These are phyloP conservation scores for Picochlorum sp. DNA, from an alignment of 139 green algal species.

Conservation along the genomic window DNA sequence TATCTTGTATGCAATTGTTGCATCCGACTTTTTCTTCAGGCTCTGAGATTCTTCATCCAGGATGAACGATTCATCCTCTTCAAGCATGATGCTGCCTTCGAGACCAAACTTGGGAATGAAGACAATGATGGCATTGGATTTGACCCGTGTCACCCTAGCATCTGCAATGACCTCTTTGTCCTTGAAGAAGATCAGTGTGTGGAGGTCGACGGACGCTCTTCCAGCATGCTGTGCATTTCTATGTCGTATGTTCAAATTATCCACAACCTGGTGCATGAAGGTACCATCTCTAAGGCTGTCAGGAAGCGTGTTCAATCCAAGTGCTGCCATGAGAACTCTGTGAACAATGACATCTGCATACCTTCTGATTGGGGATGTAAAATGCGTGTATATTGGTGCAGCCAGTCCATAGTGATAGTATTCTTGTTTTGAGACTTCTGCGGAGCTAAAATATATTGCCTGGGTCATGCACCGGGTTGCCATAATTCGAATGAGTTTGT, in stretches of 20 bases:
- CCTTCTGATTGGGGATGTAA: conserved; percentile 90
- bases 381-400: conserved; percentile 91
- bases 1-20: conserved; percentile 33
- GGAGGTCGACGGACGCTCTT: conserved; percentile 82
- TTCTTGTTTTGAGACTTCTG: conserved; percentile 37
- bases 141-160: conserved; percentile 52
- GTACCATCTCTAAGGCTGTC: conserved; percentile 35
- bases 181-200: conserved; percentile 97
- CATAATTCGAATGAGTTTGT: conserved; percentile 95
- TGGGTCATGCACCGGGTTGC: conserved; percentile 96
- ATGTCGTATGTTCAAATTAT: conserved; percentile 88
- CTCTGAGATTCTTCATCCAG: conserved; percentile 31
- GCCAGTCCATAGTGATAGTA: conserved; percentile 91
- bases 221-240: conserved; percentile 88
- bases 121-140: conserved; percentile 81
- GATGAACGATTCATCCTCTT: neutral
- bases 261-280: conserved; percentile 43
- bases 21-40: conserved; percentile 15
- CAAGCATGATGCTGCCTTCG: conserved; percentile 76
- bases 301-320: conserved; percentile 65
- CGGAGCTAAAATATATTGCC: conserved; percentile 72
- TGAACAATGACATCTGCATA: conserved; percentile 93
- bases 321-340: conserved; percentile 68
- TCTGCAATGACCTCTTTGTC: conserved; percentile 47
- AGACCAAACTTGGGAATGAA: conserved; percentile 98